Percentiles rank a stretch among this genome's conserved stretches.
Evolutionary conservation across 2,329 filamentous ascomycete genomes (phyloP).

Genomic region (Fusarium hainanense): DNA sequence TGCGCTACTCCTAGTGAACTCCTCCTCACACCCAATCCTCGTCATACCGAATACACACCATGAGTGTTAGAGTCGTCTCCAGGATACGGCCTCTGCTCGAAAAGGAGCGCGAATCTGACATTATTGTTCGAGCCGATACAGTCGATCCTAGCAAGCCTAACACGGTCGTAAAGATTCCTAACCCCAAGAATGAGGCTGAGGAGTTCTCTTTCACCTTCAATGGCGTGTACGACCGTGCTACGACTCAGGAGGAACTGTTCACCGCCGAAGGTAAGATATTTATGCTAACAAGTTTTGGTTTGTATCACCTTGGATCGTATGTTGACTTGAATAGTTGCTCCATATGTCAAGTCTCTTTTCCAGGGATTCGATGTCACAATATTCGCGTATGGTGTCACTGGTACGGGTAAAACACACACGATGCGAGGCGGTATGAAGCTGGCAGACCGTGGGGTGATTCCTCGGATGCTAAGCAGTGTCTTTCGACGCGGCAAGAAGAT

Average conservation of each 20-base stretch:
- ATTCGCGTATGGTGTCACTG: slow-evolving; percentile 93
- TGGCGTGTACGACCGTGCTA: slow-evolving; percentile 84
- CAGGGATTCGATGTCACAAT: slow-evolving; percentile 88
- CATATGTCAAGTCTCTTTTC: slow-evolving; percentile 92
- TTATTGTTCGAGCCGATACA: slow-evolving; percentile 79
- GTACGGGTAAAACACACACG: slow-evolving; percentile 94
- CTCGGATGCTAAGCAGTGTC: slow-evolving; percentile 83
- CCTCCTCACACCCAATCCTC: slow-evolving; percentile 25
- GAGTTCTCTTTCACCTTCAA: slow-evolving; percentile 96
- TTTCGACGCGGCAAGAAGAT: slow-evolving; percentile 89
- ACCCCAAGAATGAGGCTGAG: slow-evolving; percentile 90
- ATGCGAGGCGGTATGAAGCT: slow-evolving; percentile 92
- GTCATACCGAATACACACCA: slow-evolving; percentile 43
- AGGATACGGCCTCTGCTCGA: slow-evolving; percentile 89
- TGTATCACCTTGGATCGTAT: slow-evolving; percentile 25
- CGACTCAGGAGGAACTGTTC: slow-evolving; percentile 88
- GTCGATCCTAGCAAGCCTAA: slow-evolving; percentile 70
- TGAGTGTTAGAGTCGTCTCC: slow-evolving; percentile 87
- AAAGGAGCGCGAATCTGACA: slow-evolving; percentile 86
- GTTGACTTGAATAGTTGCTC: slow-evolving; percentile 71
- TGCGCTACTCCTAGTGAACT: slow-evolving; percentile 17
- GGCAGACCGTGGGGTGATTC: slow-evolving; percentile 88
- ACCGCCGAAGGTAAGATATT: slow-evolving; percentile 79
- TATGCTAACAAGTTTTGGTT: slow-evolving; percentile 12
- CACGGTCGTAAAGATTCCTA: slow-evolving; percentile 86